Base-by-base conservation (phyloP, 2,329 filamentous ascomycete species). In the Cercospora sesami region DNA sequence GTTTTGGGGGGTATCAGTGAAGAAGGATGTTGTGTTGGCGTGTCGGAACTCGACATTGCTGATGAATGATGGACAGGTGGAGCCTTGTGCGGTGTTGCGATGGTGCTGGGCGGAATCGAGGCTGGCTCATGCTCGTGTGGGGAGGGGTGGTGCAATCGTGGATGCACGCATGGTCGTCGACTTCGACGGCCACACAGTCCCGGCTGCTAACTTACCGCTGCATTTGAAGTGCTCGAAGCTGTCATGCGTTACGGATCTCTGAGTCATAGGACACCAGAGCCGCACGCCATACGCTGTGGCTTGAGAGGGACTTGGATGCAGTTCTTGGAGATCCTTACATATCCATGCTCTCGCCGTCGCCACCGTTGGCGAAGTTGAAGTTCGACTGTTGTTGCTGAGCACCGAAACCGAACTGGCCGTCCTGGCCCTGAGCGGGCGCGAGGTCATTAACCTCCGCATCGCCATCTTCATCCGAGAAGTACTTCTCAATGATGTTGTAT, bases 401-500 rank as follows among this genome's bases (percentile, higher is more conserved):
- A 77, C 91, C 90, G 81, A 98, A 91, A 76, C 94, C 88, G 81
- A 94, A 95, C 66, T 89, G 89, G 68, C 90, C 90, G 75, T 90
- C 88, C 78, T 93, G 90, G 72, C 86, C 88, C 74, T 88, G 86
- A 76, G 88, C 86, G 69, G 91, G 88, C 69, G 87, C 90, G 81
- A 93, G 87, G 76, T 96, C 92, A 70, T 93, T 92, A 74, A 93
- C 93, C 76, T 94, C 93, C 58, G 83, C 88, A 71, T 86, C 87
- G 79, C 96, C 95, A 65, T 98, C 95, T 74, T 99, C 95, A 77
- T 99, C 95, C 0, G 94, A 97, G 85, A 99, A 99, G 87, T 99
- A 99, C 86, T 97, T 97, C 87, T 99, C 95, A 74, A 99, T 99
- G 82, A 99, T 99, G 87, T 96, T 98, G 87, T 98, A 99, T 0